Conservation (phyloP, 805 yeast species). For the Starmerella asiatica region DNA sequence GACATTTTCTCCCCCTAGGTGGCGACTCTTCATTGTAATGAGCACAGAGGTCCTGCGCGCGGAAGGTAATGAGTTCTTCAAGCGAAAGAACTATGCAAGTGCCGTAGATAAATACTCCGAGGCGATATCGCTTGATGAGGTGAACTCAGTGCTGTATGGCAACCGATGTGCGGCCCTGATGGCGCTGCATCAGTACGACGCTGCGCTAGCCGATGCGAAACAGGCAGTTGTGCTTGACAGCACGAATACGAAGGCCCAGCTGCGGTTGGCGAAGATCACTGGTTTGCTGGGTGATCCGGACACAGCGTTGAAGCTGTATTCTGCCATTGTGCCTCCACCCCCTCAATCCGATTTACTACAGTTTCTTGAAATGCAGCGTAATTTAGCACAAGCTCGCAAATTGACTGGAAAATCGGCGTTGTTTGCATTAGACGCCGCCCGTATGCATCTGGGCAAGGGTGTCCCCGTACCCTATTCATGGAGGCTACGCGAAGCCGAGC, state of each 20-base stretch:
- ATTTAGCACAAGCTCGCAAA: constrained; percentile 26
- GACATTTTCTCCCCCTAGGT: too few relatives aligned
- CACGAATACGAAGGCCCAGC: constrained; percentile 25
- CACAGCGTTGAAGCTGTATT: constrained; percentile 25
- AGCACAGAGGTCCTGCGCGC: constrained; percentile 25
- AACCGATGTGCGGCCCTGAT: constrained; percentile 31
- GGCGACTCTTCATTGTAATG: too few relatives aligned
- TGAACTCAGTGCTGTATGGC: constrained; percentile 27
- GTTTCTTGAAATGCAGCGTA: constrained; percentile 29
- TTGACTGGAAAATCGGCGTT: constrained; percentile 26
- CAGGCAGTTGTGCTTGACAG: constrained; percentile 25
- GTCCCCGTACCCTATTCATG: constrained; percentile 27
- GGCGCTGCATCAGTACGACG: constrained; percentile 25
- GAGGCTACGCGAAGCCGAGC: constrained; percentile 25
- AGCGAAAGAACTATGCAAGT: constrained; percentile 25
- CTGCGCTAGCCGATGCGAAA: constrained; percentile 28
- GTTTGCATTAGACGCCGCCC: constrained; percentile 29
- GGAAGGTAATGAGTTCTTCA: constrained; percentile 30
- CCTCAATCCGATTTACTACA: constrained; percentile 21
- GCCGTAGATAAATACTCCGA: constrained; percentile 26
- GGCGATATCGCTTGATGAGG: constrained; percentile 30
- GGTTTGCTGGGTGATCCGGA: constrained; percentile 27
- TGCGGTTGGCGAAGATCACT: constrained; percentile 28
- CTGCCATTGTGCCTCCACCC: constrained; percentile 16
- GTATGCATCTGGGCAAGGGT: constrained; percentile 26